These are phyloP conservation scores for Sinapis alba DNA, from an alignment of 441 rosid genomes.

Conservation along the genomic window DNA sequence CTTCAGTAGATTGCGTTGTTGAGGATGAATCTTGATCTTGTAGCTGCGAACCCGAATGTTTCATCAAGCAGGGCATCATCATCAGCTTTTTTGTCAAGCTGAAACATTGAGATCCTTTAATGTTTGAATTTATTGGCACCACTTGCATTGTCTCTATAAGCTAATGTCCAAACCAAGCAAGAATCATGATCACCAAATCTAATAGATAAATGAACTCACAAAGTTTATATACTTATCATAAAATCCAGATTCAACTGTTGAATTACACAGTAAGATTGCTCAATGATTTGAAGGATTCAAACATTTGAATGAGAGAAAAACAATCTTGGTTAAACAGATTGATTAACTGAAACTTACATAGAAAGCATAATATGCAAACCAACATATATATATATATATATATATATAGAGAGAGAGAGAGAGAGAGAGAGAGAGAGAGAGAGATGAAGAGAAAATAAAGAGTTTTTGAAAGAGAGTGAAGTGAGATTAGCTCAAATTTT, in stretches of 20 bases:
- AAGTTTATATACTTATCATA: neutral
- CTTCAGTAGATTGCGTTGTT: conserved; percentile 62
- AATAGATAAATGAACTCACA: conserved; percentile 9
- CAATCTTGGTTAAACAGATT: conserved; percentile 4
- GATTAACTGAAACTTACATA: conserved; percentile 2
- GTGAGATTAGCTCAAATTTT: neutral
- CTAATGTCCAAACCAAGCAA: conserved; percentile 29
- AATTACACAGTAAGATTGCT: neutral
- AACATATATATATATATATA: neutral
- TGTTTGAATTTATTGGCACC: conserved; percentile 25
- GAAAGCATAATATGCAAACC: conserved; percentile 34
- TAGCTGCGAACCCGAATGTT: conserved; percentile 31
- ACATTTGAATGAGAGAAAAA: conserved; percentile 4
- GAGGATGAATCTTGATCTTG: conserved; percentile 69
- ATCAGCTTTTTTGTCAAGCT: conserved; percentile 53
- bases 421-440: too few relatives aligned
- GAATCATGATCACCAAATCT: conserved; percentile 20
- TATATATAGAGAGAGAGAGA: too few relatives aligned
- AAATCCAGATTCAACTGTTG: neutral
- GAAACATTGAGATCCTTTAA: conserved; percentile 36
- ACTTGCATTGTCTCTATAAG: conserved; percentile 37
- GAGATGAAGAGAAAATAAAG: too few relatives aligned
- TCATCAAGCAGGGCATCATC: conserved; percentile 42
- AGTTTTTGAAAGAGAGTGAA: neutral
- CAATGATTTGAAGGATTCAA: conserved; percentile 15